Evolutionary conservation across 2,329 filamentous ascomycete species (phyloP), one percentile per base, ranked within the genome.

Genomic region (Amphichorda felina): DNA sequence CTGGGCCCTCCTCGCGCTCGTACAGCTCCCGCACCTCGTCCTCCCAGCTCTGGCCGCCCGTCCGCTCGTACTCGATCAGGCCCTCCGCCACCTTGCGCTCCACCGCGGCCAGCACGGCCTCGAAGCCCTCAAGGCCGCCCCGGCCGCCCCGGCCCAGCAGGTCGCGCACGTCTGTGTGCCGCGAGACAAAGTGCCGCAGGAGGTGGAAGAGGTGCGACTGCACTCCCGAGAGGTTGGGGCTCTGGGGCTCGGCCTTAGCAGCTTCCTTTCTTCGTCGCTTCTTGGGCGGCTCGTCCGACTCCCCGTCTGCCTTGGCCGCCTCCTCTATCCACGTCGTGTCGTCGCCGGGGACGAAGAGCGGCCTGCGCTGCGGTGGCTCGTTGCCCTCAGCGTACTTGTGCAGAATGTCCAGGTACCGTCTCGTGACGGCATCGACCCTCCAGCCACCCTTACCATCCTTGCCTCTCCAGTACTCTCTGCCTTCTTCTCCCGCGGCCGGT

Each of bases 121-220:
- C 89, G 50, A 83, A 88, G 0, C 73, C 76, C 1, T 70, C 63
- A 37, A 96, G 75, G 45, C 94, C 82, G 25, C 82, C 82, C 10
- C 74, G 66, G 15, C 70, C 63, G 13, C 70, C 73, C 41, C 67
- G 68, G 1, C 85, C 88, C 2, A 98, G 70, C n/a, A 79, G 74
- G 52, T 96, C 86, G 22, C 91, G 75, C 22, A 96, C 77, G 45
- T 91, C 72, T 17, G 84, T 88, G 57, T 95, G 83, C 41, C 69
- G 72, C 2, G 78, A 68, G 24, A 98, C 78, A 17, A 96, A 72
- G 22, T 89, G 79, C 13, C 89, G 75, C 16, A 96, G 71, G 18
- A 98, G 72, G 54, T 94, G 83, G 66, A 98, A 98, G 30, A 95
- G 72, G 56, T 98, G 91, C 1, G 86, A 77, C 56, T 96, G 88